A percentile compares a stretch with the other conserved stretches of the same genome.
Conservation (phyloP, 345 rosid genomes). For the Pugionium dolabratum region DNA sequence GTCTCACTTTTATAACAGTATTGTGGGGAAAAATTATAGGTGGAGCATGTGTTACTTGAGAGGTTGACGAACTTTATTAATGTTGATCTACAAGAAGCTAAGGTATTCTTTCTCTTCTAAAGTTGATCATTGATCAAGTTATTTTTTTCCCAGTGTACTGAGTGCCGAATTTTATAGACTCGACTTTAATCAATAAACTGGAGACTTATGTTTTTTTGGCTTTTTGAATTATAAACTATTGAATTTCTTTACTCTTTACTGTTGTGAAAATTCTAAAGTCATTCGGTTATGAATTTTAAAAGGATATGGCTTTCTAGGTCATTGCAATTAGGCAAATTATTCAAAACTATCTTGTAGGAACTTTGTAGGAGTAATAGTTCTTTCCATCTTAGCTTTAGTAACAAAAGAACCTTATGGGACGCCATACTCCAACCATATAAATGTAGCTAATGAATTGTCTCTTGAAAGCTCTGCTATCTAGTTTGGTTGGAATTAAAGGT, state of each 20-base stretch:
- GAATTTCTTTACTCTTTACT: not conserved
- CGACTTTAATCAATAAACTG: constrained; percentile 8
- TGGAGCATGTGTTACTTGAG: constrained; percentile 81
- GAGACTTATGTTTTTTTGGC: not conserved
- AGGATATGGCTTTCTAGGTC: not conserved
- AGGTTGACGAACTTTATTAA: constrained; percentile 64
- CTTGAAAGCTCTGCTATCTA: constrained; percentile 19
- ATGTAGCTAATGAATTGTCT: not conserved
- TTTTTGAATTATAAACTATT: not conserved
- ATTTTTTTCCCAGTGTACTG: not conserved
- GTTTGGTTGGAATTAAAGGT: constrained; percentile 4
- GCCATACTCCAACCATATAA: not conserved
- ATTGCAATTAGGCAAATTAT: not conserved
- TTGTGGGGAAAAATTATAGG: constrained; percentile 43
- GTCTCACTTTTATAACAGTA: constrained; percentile 17
- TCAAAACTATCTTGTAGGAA: constrained; percentile 5
- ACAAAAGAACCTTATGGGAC: not conserved
- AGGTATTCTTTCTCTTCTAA: constrained; percentile 49
- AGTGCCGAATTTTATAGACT: constrained; percentile 6
- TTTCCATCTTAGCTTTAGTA: not conserved
- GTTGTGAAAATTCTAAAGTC: constrained; percentile 1
- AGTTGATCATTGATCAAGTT: constrained; percentile 3
- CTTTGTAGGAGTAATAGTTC: not conserved
- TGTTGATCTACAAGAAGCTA: constrained; percentile 73
- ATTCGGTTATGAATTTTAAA: not conserved